Evolutionary conservation across 352 stramenopile genomes (phyloP), one percentile per base, ranked within the genome.

Genomic region (Phytopythium ostracodes): DNA sequence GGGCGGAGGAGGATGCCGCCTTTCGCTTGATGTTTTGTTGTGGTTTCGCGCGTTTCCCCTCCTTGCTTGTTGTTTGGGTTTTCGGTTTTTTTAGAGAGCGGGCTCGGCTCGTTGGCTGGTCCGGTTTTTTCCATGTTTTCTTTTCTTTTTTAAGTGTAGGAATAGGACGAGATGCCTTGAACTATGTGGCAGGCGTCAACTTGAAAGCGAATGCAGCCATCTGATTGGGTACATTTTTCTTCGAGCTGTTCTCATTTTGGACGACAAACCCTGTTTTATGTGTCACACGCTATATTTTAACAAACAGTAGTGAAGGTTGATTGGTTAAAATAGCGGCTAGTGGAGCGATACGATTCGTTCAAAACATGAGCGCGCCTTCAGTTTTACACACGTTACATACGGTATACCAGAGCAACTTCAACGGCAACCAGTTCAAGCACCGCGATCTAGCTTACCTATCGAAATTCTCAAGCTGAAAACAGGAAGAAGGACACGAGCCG

Each of bases 401-500:
- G 10, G 33, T 14, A 14, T 10, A 4, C 4, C 4, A 9, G 31
- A 36, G 4, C 38, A 52, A 29, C 47, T 54, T 54, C 47, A 54
- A 36, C 24, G 17, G 25, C 47, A 54, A 54, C 27, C 5, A 2
- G 17, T 4, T 54, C 24, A 5, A 35, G 44, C n/a, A n/a, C n/a
- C n/a, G n/a, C n/a, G n/a, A n/a, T n/a, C n/a, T n/a, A n/a, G n/a
- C n/a, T n/a, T 44, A 18, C 12, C 12, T n/a, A 44, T 29, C 9
- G 5, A 2, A 7, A 2, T 4, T 7, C 25, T 38, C 17, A 54
- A 4, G 47, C 47, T 11, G 47, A 38, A 72, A 85, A 84, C 24
- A 86, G 68, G 68, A 87, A 84, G 58, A 87, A 87, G 11, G 79
- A 86, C 49, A 81, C 70, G 42, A 89, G 53, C 52, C 81, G 76